A percentile compares a stretch with the other conserved stretches of the same genome.
These are phyloP conservation scores for Pseudocercospora vitis DNA, from an alignment of 2,329 filamentous ascomycete genomes.

Conservation along the genomic window DNA sequence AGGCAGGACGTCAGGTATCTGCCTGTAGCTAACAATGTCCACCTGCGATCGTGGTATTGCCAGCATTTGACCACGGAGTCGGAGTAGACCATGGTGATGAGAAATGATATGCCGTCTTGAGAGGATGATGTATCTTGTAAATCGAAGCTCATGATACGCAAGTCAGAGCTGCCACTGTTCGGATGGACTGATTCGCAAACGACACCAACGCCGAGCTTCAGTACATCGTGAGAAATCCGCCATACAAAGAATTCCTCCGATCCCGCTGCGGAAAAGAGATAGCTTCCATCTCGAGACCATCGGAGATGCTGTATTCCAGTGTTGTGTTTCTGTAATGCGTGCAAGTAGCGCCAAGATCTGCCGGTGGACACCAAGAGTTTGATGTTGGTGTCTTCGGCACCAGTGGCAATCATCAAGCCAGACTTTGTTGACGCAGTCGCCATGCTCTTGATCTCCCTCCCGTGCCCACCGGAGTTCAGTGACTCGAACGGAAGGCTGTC, in stretches of 20 bases:
- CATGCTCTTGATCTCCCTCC: slow-evolving; percentile 75
- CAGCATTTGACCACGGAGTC: slow-evolving; percentile 72
- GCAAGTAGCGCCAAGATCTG: slow-evolving; percentile 50
- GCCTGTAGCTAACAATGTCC: slow-evolving; percentile 41
- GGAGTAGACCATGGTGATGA: slow-evolving; percentile 73
- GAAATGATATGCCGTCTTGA: slow-evolving; percentile 41
- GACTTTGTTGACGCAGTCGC: slow-evolving; percentile 44
- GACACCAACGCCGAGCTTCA: slow-evolving; percentile 53
- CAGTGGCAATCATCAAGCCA: slow-evolving; percentile 59
- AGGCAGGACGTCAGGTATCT: slow-evolving; percentile 62
- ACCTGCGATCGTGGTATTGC: slow-evolving; percentile 30
- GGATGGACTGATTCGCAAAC: slow-evolving; percentile 54
- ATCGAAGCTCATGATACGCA: slow-evolving; percentile 81
- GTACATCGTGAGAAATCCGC: slow-evolving; percentile 58
- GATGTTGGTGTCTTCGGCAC: slow-evolving; percentile 71
- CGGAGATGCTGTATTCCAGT: slow-evolving; percentile 78
- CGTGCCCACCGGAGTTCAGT: slow-evolving; percentile 73
- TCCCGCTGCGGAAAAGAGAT: slow-evolving; percentile 82
- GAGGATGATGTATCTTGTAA: slow-evolving; percentile 37
- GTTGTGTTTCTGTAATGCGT: slow-evolving; percentile 72
- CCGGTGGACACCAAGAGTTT: slow-evolving; percentile 62
- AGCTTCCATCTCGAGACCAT: slow-evolving; percentile 67
- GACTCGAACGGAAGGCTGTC: slow-evolving; percentile 28
- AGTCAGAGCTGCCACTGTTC: slow-evolving; percentile 59
- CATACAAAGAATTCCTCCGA: slow-evolving; percentile 89